phyloP scores from a whole-genome alignment of 78 protist genomes.

The Monosiga brevicollis region DNA sequence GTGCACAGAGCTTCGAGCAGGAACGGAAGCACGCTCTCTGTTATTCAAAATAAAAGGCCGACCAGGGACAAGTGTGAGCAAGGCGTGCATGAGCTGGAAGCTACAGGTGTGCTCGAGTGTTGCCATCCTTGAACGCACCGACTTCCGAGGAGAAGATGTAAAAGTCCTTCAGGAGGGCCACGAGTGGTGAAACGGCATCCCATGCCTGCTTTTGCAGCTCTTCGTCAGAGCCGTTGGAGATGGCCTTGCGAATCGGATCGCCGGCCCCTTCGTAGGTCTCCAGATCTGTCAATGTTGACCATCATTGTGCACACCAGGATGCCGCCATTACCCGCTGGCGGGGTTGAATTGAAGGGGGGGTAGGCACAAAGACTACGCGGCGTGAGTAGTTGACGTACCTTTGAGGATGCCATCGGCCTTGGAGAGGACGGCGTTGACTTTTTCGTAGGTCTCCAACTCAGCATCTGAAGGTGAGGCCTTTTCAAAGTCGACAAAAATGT shows the following conservation, averaged over 20 bases:
- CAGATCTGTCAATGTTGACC: background rate
- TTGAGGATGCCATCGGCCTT: background rate
- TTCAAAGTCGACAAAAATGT: slow-evolving; percentile 6
- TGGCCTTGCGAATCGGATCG: slow-evolving; percentile 35
- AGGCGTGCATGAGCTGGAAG: background rate
- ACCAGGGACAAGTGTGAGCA: background rate
- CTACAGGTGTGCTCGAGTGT: too few species aligned
- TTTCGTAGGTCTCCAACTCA: background rate
- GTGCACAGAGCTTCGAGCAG: slow-evolving; percentile 63
- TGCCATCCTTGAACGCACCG: slow-evolving; percentile 22
- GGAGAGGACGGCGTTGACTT: background rate
- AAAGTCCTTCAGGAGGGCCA: slow-evolving; percentile 51
- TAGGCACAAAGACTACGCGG: background rate
- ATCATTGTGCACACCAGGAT: background rate
- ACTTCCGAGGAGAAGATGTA: slow-evolving; percentile 53
- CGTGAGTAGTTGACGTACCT: background rate
- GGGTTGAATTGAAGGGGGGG: background rate
- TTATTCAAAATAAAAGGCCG: background rate
- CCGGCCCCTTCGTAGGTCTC: background rate
- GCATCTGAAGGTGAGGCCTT: background rate
- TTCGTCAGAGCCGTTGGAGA: slow-evolving; percentile 36
- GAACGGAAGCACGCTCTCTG: slow-evolving; percentile 40
- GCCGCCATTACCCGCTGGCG: background rate
- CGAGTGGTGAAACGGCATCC: slow-evolving; percentile 56
- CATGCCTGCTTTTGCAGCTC: slow-evolving; percentile 66